phyloP scores from a whole-genome alignment of 768 basidiomycete species.

The Dendrothele bispora region DNA sequence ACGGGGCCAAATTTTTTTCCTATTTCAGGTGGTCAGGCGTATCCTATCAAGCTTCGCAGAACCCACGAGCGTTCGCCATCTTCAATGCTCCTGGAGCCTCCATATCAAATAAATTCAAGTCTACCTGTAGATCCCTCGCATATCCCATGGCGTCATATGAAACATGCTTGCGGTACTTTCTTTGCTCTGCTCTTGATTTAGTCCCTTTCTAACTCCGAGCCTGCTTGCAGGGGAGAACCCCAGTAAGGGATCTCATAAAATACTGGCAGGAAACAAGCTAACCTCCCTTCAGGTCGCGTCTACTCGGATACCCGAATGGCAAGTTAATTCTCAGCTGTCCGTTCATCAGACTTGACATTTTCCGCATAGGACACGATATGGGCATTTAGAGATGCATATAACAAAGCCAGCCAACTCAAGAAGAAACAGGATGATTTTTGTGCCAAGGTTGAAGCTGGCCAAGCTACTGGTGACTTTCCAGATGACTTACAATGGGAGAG shows the following conservation, averaged over 20 bases:
- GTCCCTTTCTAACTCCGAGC: neutral
- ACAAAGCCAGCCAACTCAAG: slow-evolving; percentile 66
- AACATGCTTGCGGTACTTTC: slow-evolving; percentile 52
- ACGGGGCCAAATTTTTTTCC: slow-evolving; percentile 9
- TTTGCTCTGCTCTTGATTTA: neutral
- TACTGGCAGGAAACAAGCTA: slow-evolving; percentile 12
- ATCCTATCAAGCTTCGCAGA: slow-evolving; percentile 75
- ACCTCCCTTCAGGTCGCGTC: slow-evolving; percentile 24
- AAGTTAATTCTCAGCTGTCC: too few species aligned
- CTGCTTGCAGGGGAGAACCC: slow-evolving; percentile 51
- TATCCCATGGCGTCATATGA: slow-evolving; percentile 72
- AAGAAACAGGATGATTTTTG: slow-evolving; percentile 71
- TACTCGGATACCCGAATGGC: slow-evolving; percentile 62
- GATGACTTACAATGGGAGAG: slow-evolving; percentile 78
- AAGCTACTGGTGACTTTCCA: slow-evolving; percentile 47
- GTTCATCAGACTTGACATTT: too few species aligned
- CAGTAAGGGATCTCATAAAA: slow-evolving; percentile 32
- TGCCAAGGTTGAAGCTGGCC: slow-evolving; percentile 30
- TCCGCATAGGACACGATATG: too few species aligned
- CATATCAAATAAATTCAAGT: slow-evolving; percentile 47
- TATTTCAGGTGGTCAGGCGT: slow-evolving; percentile 72
- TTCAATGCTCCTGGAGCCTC: slow-evolving; percentile 79
- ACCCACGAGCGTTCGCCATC: slow-evolving; percentile 71
- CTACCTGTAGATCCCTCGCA: slow-evolving; percentile 21
- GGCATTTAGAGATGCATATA: too few species aligned